Evolutionary conservation across 2,329 filamentous ascomycete species (phyloP).

Genomic region (Diaporthe sp.): DNA sequence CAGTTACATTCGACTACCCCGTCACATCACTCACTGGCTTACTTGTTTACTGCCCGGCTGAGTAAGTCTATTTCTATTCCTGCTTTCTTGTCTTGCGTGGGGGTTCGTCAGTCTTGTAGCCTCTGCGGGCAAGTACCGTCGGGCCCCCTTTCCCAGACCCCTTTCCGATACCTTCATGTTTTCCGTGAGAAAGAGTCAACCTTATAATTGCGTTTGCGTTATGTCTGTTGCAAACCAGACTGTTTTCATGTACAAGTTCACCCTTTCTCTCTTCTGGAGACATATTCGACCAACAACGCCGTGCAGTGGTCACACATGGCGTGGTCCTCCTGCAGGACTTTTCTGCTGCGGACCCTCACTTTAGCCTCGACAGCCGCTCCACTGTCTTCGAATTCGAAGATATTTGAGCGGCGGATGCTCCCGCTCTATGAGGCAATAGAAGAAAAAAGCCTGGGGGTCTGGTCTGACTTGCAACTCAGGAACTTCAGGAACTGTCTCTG

Average conservation of each 20-base stretch:
- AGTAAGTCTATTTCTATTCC: constrained; percentile 26
- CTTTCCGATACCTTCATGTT: not conserved
- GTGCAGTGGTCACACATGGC: constrained; percentile 22
- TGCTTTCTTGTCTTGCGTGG: not conserved
- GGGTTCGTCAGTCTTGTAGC: not conserved
- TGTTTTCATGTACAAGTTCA: not conserved
- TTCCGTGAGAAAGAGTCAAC: not conserved
- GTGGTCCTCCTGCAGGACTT: not conserved
- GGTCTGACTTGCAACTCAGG: not conserved
- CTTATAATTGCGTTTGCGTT: not conserved
- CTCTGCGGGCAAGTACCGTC: not conserved
- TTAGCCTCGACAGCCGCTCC: not conserved
- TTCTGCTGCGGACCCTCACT: constrained; percentile 1
- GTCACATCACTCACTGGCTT: not conserved
- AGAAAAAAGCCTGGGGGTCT: not conserved
- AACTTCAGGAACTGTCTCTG: constrained; percentile 25
- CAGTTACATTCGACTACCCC: not conserved
- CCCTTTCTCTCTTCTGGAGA: not conserved
- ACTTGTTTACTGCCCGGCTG: not conserved
- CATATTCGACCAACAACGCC: not conserved
- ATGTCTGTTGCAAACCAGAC: not conserved
- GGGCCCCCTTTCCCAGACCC: not conserved
- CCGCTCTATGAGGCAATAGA: constrained; percentile 8
- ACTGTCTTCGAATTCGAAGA: constrained; percentile 4
- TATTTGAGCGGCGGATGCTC: not conserved